Evolutionary conservation across 805 yeast species (phyloP).

Genomic region (Osmozyma mogii): DNA sequence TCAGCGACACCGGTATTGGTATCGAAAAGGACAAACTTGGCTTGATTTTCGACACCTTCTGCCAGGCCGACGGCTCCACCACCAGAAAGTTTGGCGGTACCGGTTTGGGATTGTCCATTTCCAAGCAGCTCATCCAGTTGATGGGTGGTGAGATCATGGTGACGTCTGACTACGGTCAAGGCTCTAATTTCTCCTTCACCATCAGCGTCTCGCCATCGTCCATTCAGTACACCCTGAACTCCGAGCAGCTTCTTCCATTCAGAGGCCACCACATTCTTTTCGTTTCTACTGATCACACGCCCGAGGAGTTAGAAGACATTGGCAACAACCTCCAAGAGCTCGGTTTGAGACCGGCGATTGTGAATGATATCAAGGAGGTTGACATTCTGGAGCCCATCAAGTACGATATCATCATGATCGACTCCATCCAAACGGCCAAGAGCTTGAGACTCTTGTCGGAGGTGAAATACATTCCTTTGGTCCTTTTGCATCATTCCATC

Average conservation of each 20-base stretch:
- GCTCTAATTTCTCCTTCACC: conserved; percentile 78
- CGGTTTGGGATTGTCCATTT: conserved; percentile 81
- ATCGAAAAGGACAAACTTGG: conserved; percentile 80
- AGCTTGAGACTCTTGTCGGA: conserved; percentile 62
- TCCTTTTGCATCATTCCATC: conserved; percentile 64
- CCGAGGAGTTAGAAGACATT: conserved; percentile 43
- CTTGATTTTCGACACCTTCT: conserved; percentile 79
- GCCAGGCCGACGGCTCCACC: conserved; percentile 92
- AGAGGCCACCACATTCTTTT: conserved; percentile 62
- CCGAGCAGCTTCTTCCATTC: conserved; percentile 67
- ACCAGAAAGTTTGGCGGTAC: conserved; percentile 92
- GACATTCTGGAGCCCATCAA: conserved; percentile 47
- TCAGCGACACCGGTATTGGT: conserved; percentile 87
- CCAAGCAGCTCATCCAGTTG: conserved; percentile 76
- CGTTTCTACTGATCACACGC: conserved; percentile 56
- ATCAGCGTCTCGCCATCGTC: conserved; percentile 69
- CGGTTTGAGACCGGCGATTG: conserved; percentile 56
- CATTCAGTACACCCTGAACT: conserved; percentile 51
- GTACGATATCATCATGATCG: conserved; percentile 78
- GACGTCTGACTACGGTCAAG: conserved; percentile 68
- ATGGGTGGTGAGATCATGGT: conserved; percentile 97
- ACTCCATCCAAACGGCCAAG: conserved; percentile 67
- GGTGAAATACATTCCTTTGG: conserved; percentile 80
- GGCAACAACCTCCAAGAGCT: conserved; percentile 43
- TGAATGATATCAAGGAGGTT: conserved; percentile 49